Percentiles rank a stretch among this genome's conserved stretches.
Evolutionary conservation across 2,329 filamentous ascomycete genomes (phyloP).

Genomic region (Stagonosporopsis tanaceti): DNA sequence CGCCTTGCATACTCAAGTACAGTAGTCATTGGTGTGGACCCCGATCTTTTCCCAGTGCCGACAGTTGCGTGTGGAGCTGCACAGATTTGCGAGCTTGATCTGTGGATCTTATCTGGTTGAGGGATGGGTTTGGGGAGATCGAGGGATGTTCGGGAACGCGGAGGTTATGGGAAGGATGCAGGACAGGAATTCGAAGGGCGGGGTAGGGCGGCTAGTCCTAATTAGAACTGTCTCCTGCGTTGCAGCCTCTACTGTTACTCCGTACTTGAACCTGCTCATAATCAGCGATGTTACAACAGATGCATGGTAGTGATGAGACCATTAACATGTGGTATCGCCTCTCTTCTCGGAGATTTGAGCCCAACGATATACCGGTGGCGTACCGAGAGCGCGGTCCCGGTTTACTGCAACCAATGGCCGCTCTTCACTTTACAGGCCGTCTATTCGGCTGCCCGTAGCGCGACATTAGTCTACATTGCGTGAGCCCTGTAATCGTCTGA

Average conservation of each 20-base stretch:
- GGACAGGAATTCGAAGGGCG: not conserved
- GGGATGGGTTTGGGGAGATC: too few species aligned
- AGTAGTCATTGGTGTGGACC: not conserved
- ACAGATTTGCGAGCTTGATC: not conserved
- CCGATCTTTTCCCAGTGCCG: not conserved
- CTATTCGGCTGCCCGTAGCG: not conserved
- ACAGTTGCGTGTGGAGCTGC: not conserved
- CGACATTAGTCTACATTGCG: not conserved
- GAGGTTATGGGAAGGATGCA: not conserved
- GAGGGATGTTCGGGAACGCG: too few species aligned
- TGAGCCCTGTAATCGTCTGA: not conserved
- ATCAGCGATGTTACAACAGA: not conserved
- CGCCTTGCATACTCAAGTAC: not conserved
- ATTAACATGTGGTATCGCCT: not conserved
- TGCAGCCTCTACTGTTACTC: not conserved
- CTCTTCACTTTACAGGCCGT: not conserved
- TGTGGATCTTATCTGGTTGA: not conserved
- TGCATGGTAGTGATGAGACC: not conserved
- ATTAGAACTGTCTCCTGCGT: not conserved
- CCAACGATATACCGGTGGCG: not conserved
- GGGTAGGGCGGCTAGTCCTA: not conserved
- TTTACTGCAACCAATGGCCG: not conserved
- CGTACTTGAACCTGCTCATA: not conserved
- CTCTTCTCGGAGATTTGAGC: conserved; percentile 1
- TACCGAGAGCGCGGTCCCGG: not conserved